phyloP scores from a whole-genome alignment of 352 stramenopile genomes.

The Phytophthora niederhauseri region DNA sequence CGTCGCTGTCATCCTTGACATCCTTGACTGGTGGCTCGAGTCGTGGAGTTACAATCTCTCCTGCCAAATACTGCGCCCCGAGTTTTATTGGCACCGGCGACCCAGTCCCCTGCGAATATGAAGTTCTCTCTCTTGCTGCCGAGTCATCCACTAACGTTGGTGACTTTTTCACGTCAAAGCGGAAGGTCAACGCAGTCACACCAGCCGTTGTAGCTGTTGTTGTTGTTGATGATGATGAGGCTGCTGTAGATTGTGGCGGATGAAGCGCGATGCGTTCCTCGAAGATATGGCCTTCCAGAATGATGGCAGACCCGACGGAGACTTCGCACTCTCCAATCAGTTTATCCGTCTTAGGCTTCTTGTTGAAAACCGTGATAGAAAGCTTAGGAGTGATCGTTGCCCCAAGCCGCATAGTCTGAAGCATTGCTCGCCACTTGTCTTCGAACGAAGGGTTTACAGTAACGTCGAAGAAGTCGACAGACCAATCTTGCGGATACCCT shows the following conservation, averaged over 20 bases:
- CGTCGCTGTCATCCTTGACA: conserved; percentile 18
- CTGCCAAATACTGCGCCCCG: conserved; percentile 34
- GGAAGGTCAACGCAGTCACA: conserved; percentile 54
- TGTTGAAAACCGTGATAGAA: conserved; percentile 70
- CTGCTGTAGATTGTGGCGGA: conserved; percentile 23
- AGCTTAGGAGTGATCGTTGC: conserved; percentile 71
- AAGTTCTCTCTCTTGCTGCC: not conserved
- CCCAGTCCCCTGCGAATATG: conserved; percentile 5
- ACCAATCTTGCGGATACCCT: conserved; percentile 65
- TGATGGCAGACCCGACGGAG: conserved; percentile 70
- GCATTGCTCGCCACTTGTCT: conserved; percentile 51
- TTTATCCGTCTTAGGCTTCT: conserved; percentile 68
- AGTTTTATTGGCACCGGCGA: conserved; percentile 27
- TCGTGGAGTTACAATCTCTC: conserved; percentile 30
- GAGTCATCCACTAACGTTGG: not conserved
- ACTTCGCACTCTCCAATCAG: conserved; percentile 80
- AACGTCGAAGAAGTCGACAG: conserved; percentile 69
- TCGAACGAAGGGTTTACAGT: conserved; percentile 55
- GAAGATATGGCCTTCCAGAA: conserved; percentile 74
- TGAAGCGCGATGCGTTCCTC: conserved; percentile 64
- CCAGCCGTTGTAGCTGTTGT: conserved; percentile 29
- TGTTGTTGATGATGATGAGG: not conserved
- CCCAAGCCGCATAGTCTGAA: conserved; percentile 63
- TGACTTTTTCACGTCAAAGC: conserved; percentile 65
- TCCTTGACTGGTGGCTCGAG: conserved; percentile 3